Base-by-base conservation (phyloP, 192 early-diverging fungal genomes). In the Backusella tuberculispora region DNA sequence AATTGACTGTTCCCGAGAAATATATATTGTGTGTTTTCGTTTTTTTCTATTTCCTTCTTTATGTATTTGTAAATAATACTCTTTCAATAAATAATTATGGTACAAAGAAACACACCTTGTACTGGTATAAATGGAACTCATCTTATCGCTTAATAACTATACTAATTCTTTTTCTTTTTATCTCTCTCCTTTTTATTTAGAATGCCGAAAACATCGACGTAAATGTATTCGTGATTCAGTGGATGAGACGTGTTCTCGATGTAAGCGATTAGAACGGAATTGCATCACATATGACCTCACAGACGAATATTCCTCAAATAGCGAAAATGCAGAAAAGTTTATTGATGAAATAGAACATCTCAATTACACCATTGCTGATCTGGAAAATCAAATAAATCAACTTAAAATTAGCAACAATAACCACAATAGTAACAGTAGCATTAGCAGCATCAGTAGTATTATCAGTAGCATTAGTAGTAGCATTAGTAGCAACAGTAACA, bases 381-480 rank as follows among this genome's bases (percentile, higher is more conserved):
- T 53, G n/a, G 50, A 53, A 53, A 53, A 53, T 17, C 50, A 53
- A 53, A 53, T 53, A 10, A 53, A 53, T 53, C 50, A 10, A 53
- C 50, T 53, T 19, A 53, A 53, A 53, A 24, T 5, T 14, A 48
- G 8, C n/a, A n/a, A 19, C 2, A 53, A 6, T 8, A 53, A 10
- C 21, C 8, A 21, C n/a, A n/a, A 21, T 19, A 53, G 15, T 5
- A 48, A 13, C 0, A 17, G 8, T 19, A 53, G 8, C 3, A 6
- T 21, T 3, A 24, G n/a, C 5, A 34, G 29, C 29, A 34, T 34
- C 29, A 34, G 29, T 34, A 34, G 29, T 34, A 34, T 34, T 34
- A 34, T 34, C 2, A 34, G 2, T 34, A 34, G 29, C 29, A n/a
- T n/a, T n/a, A n/a, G n/a, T n/a, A 34, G 2, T 34, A 34, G 29